phyloP scores from a whole-genome alignment of 805 yeast genomes.

The Spathaspora sp. region DNA sequence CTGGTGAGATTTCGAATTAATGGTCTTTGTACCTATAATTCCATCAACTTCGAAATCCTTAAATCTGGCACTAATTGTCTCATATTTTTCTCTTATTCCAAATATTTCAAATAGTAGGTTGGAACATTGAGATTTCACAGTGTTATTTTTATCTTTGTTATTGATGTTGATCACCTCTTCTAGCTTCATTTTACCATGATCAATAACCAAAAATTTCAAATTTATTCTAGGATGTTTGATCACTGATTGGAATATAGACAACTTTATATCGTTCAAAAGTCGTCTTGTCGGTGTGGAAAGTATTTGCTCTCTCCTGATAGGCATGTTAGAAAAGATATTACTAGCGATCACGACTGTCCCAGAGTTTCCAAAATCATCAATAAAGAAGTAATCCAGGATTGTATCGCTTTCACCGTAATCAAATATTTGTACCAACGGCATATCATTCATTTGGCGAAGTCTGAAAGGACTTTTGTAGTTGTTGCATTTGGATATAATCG shows the following conservation, averaged over 20 bases:
- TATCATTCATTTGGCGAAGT: background rate
- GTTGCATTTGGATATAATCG: slow-evolving; percentile 42
- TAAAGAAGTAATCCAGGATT: slow-evolving; percentile 1
- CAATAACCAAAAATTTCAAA: slow-evolving; percentile 1
- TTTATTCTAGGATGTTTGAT: slow-evolving; percentile 16
- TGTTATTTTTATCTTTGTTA: background rate
- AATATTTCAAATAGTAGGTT: slow-evolving; percentile 3
- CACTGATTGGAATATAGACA: slow-evolving; percentile 23
- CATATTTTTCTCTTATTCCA: slow-evolving; percentile 12
- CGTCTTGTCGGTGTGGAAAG: slow-evolving; percentile 14
- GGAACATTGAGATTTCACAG: background rate
- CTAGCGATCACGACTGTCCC: slow-evolving; percentile 40
- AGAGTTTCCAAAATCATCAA: slow-evolving; percentile 1
- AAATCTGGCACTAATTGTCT: slow-evolving; percentile 21
- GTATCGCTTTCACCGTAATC: background rate
- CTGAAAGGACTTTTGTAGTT: background rate
- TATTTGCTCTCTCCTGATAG: slow-evolving; percentile 38
- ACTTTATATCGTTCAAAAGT: slow-evolving; percentile 24
- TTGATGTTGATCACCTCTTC: slow-evolving; percentile 1
- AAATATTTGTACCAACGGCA: background rate
- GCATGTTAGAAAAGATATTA: slow-evolving; percentile 40
- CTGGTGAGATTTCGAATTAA: slow-evolving; percentile 38
- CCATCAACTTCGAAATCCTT: slow-evolving; percentile 29
- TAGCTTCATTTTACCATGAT: slow-evolving; percentile 5
- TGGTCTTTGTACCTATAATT: slow-evolving; percentile 33